Percentiles rank a stretch among this genome's conserved stretches.
phyloP scores from a whole-genome alignment of 1,284 basidiomycete genomes.

The Psilocybe mexicana region DNA sequence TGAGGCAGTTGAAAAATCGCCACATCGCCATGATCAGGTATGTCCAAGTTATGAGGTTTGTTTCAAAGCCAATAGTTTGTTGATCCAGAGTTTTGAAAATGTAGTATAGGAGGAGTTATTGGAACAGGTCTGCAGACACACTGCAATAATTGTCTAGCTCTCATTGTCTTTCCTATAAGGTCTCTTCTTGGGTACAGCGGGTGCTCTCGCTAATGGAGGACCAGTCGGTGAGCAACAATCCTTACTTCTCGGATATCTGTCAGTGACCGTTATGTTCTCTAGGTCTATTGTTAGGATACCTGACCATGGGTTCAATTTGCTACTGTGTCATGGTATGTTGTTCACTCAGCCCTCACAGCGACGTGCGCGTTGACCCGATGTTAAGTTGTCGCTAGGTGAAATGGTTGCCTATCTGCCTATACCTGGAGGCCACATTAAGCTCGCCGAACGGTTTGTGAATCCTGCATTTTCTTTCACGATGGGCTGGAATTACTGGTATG shows the following conservation, averaged over 20 bases:
- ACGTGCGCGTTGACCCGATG: not conserved
- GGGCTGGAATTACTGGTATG: constrained; percentile 82
- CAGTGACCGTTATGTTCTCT: not conserved
- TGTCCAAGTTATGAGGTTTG: constrained; percentile 2
- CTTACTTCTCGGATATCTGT: not conserved
- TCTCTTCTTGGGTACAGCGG: constrained; percentile 67
- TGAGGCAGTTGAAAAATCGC: constrained; percentile 64
- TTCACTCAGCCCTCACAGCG: not conserved
- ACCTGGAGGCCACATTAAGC: constrained; percentile 74
- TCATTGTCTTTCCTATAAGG: constrained; percentile 29
- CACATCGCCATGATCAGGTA: constrained; percentile 75
- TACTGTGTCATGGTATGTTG: constrained; percentile 54
- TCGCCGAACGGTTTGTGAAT: constrained; percentile 80
- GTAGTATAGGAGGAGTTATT: constrained; percentile 71
- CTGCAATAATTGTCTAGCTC: not conserved
- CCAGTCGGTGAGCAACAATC: constrained; percentile 42
- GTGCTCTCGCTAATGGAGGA: constrained; percentile 54
- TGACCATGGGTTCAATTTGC: constrained; percentile 61
- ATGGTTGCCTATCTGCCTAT: constrained; percentile 75
- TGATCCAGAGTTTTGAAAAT: constrained; percentile 5
- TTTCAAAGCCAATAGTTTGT: not conserved
- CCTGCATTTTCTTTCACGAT: constrained; percentile 80
- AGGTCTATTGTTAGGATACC: constrained; percentile 68
- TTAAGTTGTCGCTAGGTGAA: constrained; percentile 36
- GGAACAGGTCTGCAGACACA: constrained; percentile 56